Evolutionary conservation across 306 rosid species (phyloP), one percentile per base, ranked within the genome.

Genomic region (Citrullus colocynthis): DNA sequence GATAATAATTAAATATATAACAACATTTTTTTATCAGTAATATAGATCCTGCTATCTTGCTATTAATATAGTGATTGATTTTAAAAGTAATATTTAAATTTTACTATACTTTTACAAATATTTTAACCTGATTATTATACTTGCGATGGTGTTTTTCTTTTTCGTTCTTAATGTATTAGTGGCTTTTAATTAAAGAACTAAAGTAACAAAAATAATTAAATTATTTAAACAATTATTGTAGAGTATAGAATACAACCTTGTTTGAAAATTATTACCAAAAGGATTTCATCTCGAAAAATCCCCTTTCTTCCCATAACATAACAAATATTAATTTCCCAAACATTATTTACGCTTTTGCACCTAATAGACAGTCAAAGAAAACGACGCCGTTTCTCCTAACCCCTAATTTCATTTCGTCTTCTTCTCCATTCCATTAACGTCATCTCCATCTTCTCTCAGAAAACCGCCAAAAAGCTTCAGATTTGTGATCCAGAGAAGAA

Each of bases 381-480:
- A 65, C 73, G 73, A 9, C 51, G 21, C 3, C 30, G 73, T 17
- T 65, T 60, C 9, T 3, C 30, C 41, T 21, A 9, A 18, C 73
- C 7, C 51, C 6, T 36, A 65, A 65, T 65, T 65, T 37, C 15
- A 3, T 65, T 60, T 60, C 66, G 48, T 37, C 51, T 17, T 65
- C 73, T 65, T 37, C 73, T 37, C 30, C 8, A 39, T 36, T 65
- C 28, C 51, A 18, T 37, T 17, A 9, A 37, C 73, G 18, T 65
- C 51, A 9, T 0, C 48, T 18, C 70, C 71, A 63, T 63, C 44
- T 63, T 65, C 30, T 17, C 51, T 65, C 12, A 18, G 49, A 65
- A 32, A 65, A 37, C 73, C 49, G 30, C 73, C 73, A 65, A 65
- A 65, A 65, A 65, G 73, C 49, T 65, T 65, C 73, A 65, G 73